Base-by-base conservation (phyloP, 208 protist species). In the Leishmania guyanensis region DNA sequence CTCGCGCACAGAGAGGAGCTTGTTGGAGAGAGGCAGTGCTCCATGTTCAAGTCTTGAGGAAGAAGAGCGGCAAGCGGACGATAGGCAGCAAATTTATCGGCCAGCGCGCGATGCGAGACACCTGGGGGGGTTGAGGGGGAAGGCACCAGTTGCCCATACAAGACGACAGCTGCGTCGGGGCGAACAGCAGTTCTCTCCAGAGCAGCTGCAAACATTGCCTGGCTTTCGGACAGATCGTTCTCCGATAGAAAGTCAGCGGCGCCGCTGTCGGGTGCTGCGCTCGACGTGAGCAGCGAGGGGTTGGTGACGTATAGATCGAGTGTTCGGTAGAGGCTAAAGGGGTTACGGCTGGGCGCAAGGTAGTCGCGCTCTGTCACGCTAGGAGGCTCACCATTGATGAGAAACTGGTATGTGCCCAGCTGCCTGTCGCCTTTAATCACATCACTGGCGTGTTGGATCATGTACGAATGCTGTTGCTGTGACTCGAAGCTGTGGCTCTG, bases 321-420 rank as follows among this genome's bases (percentile, higher is more conserved):
- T 64, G 14, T 62, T 10, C 84, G 84, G 75, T 86, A 93, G n/a
- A 75, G 77, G 53, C 85, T 92, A 68, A 85, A 95, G 17, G 91
- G 91, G 68, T 95, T 95, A 22, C 89, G 88, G 75, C 87, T 95
- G 2, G 91, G 91, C 16, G 85, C 64, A 51, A 94, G 86, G 80
- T 90, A 83, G 84, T 94, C 91, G 29, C 58, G 60, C 62, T 87
- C 69, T 50, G 80, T 58, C 1, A n/a, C 26, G 58, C 43, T 51
- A 48, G 62, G n/a, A 51, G 53, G 33, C 48, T 72, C 60, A 58
- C 50, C 80, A 36, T 62, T 60, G 16, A 54, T 36, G 12, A 75
- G 51, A 20, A 43, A 75, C 12, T 29, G n/a, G 10, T 39, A 43
- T 10, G 14, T 6, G 50, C 16, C 36, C 29, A 60, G 50, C 16